These are phyloP conservation scores for Salpingoeca rosetta DNA, from an alignment of 78 protist genomes.

Conservation along the genomic window DNA sequence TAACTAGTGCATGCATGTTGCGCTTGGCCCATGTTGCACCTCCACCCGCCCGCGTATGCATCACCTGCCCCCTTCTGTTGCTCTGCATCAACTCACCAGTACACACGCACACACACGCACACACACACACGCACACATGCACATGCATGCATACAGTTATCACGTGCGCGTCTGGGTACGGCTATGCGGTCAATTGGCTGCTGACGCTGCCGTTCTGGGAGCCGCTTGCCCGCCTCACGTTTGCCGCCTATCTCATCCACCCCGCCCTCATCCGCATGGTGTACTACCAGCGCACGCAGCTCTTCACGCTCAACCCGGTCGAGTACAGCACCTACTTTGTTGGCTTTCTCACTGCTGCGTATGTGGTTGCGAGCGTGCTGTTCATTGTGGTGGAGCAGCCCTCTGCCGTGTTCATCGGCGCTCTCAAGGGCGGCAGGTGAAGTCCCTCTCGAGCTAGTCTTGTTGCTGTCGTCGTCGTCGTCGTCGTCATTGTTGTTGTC, in stretches of 20 bases:
- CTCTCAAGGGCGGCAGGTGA: no score
- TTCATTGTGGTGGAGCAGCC: not conserved
- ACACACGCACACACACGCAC: no score
- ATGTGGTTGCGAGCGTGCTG: not conserved
- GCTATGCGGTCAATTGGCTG: not conserved
- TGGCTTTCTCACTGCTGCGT: not conserved
- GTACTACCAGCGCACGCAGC: not conserved
- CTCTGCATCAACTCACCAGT: no score
- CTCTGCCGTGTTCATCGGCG: not conserved
- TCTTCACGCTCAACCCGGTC: not conserved
- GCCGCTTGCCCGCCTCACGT: not conserved
- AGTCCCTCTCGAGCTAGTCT: no score
- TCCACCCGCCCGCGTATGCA: no score
- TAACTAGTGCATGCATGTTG: no score
- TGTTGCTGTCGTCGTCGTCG: no score
- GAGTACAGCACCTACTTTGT: not conserved
- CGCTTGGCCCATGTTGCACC: no score
- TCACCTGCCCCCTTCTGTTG: no score
- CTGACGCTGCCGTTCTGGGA: not conserved
- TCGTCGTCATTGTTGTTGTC: no score
- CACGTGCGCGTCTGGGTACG: not conserved
- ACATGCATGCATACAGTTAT: no score
- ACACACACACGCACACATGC: no score
- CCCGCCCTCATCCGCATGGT: not conserved
- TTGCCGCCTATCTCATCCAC: not conserved